Base-by-base conservation (phyloP, 495 filamentous ascomycete genomes). In the Halenospora varia region DNA sequence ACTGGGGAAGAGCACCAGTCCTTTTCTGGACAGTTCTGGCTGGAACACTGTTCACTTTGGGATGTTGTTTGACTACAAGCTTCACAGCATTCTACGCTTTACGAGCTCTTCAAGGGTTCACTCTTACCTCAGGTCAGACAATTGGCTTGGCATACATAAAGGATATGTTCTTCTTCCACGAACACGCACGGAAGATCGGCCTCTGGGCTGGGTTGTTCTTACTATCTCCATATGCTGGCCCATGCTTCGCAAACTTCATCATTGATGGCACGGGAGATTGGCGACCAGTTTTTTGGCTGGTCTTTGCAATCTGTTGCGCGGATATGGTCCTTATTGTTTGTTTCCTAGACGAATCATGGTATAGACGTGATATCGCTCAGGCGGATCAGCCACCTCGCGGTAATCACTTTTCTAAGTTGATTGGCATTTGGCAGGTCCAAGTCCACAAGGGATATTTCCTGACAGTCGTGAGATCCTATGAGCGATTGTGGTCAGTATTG, bases 221-320 rank as follows among this genome's bases (percentile, higher is more conserved):
- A 23, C 62, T 78, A 2, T 75, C 74, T 2, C 79, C 79, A 0
- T 82, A 77, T 11, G 94, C 92, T 64, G 92, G 91, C 0, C 90
- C 89, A 8, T 88, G 90, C 3, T 95, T 96, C 62, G 85, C 92
- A 65, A 94, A 90, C 0, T 92, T 89, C 0, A 89, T 94, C 20
- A 71, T 92, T 13, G 88, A 88, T 11, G 90, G 90, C 35, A 74
- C 75, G 0, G 77, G 95, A n/a, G 78, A 81, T 22, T 96, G 89
- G 89, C 67, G 78, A 63, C 88, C 84, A 84, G 82, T 80, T 0
- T 90, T 90, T 60, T 88, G 85, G 53, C 75, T 89, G 45, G 76
- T 89, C 51, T 79, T 83, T 49, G 88, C 88, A 48, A 85, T 89
- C 64, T 74, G 78, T 25, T 85, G 71, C 2, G 72, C 74, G 55